A percentile compares a stretch with the other conserved stretches of the same genome.
Conservation (phyloP, 768 basidiomycete genomes). For the Termitomyces sp. region DNA sequence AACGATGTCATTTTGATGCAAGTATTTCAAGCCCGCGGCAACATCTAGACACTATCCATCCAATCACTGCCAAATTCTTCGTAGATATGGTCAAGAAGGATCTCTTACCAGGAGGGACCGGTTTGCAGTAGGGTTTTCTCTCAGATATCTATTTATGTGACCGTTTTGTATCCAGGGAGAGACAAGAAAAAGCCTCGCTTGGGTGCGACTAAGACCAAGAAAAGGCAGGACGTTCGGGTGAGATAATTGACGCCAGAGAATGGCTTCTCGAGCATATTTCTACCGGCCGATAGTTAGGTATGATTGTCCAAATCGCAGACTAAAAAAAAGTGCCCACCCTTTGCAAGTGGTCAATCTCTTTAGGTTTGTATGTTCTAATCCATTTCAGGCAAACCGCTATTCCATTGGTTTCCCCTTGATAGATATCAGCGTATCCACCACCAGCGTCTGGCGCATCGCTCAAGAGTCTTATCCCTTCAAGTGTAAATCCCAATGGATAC, state of each 20-base stretch:
- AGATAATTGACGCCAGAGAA: too few relatives aligned
- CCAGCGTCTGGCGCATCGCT: background rate
- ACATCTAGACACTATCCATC: background rate
- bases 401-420: background rate
- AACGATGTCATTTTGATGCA: background rate
- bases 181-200: too few relatives aligned
- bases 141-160: background rate
- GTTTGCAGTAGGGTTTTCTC: background rate
- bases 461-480: background rate
- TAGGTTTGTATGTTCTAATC: background rate
- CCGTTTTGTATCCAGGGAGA: background rate
- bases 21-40: background rate
- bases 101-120: background rate
- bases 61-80: background rate
- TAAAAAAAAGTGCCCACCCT: too few relatives aligned
- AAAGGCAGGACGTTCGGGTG: too few relatives aligned
- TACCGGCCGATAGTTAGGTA: too few relatives aligned
- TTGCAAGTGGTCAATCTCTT: background rate
- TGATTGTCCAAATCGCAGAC: too few relatives aligned
- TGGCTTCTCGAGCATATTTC: background rate
- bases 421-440: background rate
- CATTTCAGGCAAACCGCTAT: background rate
- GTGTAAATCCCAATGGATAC: background rate
- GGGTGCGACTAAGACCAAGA: too few relatives aligned
- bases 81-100: background rate